phyloP scores from a whole-genome alignment of 345 rosid species.

The Iberis pinnata region DNA sequence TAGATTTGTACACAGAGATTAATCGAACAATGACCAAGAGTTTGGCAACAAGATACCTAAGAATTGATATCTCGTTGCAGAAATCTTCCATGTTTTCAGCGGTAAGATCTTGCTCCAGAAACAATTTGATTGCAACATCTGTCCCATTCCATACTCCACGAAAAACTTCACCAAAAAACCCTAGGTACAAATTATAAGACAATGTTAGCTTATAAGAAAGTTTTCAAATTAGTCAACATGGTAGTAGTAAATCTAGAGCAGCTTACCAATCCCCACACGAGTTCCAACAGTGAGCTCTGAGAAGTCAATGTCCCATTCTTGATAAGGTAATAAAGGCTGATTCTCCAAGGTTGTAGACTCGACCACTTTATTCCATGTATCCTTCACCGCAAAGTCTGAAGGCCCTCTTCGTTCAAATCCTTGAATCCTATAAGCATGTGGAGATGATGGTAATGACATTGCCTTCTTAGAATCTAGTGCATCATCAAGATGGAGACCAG shows the following conservation, averaged over 20 bases:
- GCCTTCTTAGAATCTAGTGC: slow-evolving; percentile 72
- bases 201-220: background rate
- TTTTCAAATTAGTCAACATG: slow-evolving; percentile 2
- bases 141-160: slow-evolving; percentile 99
- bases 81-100: slow-evolving; percentile 98
- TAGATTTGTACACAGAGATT: slow-evolving; percentile 20
- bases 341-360: slow-evolving; percentile 70
- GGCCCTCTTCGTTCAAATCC: slow-evolving; percentile 54
- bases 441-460: slow-evolving; percentile 90
- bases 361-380: slow-evolving; percentile 83
- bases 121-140: slow-evolving; percentile 94
- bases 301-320: slow-evolving; percentile 95
- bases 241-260: background rate
- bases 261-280: slow-evolving; percentile 96
- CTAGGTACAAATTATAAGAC: slow-evolving; percentile 30
- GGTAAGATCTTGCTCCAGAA: slow-evolving; percentile 94
- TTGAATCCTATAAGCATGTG: slow-evolving; percentile 64
- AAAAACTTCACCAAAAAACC: slow-evolving; percentile 98
- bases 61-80: slow-evolving; percentile 95
- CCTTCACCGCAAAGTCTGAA: slow-evolving; percentile 41
- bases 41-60: slow-evolving; percentile 47
- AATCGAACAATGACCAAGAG: slow-evolving; percentile 24
- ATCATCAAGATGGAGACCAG: slow-evolving; percentile 53
- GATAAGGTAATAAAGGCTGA: slow-evolving; percentile 66
- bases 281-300: slow-evolving; percentile 87